Base-by-base conservation (phyloP, 2,329 filamentous ascomycete genomes). In the Aspergillus sclerotialis region DNA sequence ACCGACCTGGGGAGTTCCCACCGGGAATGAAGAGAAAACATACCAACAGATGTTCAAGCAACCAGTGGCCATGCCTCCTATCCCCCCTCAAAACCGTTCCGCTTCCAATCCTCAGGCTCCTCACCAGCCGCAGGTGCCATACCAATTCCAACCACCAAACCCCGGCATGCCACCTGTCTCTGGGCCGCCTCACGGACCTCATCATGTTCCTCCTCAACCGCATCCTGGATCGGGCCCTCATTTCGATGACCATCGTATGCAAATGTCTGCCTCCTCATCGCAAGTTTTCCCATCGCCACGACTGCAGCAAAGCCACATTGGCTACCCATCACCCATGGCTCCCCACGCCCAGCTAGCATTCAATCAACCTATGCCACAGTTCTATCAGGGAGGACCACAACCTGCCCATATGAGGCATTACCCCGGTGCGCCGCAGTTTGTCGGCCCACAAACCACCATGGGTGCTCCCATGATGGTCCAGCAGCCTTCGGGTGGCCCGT, bases 221-320 rank as follows among this genome's bases (percentile, higher is more conserved):
- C 84, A 88, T 50, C 82, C 82, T 44, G 75, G 73, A 5, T 76
- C 77, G 33, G 72, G 73, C 11, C 74, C 80, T 46, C 85, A 81
- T 49, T 80, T 79, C 39, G 79, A 80, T 46, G 89, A 94, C 46
- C 84, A 88, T 38, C 78, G 88, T 33, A 94, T 95, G 84, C 75
- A 78, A 46, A 84, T 92, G 65, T 85, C 84, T 38, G 84, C 81
- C 5, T 88, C 82, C 46, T 88, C 84, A 15, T 80, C 80, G 3
- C 87, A 89, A 50, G 86, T 87, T 3, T 92, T 87, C 58, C 82
- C 85, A 7, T 94, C 89, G 11, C 88, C 90, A 31, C 79, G 88
- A 32, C 75, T 88, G 48, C 75, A 78, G 33, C 82, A 80, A 43
- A 73, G 48, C 27, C 77, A 80, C 18, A 76, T 86, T 58, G 75